A percentile compares a stretch with the other conserved stretches of the same genome.
Conservation (phyloP, 352 stramenopile genomes). For the Blastocystis sp. region DNA sequence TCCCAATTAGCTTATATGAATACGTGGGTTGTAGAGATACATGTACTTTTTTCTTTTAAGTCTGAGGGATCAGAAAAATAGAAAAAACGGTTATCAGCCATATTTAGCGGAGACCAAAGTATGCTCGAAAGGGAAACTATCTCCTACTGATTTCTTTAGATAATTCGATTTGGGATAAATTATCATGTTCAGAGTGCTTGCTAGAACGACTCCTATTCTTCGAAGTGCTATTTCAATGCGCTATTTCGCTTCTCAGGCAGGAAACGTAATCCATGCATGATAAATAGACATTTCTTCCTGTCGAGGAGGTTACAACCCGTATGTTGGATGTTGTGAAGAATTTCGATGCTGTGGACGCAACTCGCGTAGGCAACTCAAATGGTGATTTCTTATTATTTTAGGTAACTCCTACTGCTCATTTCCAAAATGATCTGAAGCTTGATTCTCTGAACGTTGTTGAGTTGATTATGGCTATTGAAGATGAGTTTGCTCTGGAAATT, state of each 20-base stretch:
- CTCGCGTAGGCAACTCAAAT: slow-evolving; percentile 72
- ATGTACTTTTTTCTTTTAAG: no score
- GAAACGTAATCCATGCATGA: background rate
- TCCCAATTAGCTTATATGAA: no score
- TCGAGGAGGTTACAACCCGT: slow-evolving; percentile 86
- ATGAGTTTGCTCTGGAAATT: slow-evolving; percentile 99
- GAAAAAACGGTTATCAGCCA: no score
- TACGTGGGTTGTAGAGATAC: no score
- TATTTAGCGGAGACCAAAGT: no score
- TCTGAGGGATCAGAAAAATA: no score
- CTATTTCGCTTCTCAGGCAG: background rate
- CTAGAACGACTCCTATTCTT: slow-evolving; percentile 23
- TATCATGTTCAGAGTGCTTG: slow-evolving; percentile 35
- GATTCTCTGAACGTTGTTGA: slow-evolving; percentile 94
- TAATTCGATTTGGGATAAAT: no score
- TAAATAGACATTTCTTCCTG: slow-evolving; percentile 75
- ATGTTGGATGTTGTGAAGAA: slow-evolving; percentile 96
- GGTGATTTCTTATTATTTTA: slow-evolving; percentile 46
- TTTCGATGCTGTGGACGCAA: slow-evolving; percentile 95
- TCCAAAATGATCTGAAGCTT: slow-evolving; percentile 93
- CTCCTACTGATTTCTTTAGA: no score
- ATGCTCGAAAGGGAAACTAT: no score
- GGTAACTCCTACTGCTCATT: slow-evolving; percentile 81
- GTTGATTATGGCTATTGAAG: slow-evolving; percentile 97
- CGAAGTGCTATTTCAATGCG: background rate